Evolutionary conservation across 2,329 filamentous ascomycete species (phyloP).

Genomic region (Sporothrix mexicana): DNA sequence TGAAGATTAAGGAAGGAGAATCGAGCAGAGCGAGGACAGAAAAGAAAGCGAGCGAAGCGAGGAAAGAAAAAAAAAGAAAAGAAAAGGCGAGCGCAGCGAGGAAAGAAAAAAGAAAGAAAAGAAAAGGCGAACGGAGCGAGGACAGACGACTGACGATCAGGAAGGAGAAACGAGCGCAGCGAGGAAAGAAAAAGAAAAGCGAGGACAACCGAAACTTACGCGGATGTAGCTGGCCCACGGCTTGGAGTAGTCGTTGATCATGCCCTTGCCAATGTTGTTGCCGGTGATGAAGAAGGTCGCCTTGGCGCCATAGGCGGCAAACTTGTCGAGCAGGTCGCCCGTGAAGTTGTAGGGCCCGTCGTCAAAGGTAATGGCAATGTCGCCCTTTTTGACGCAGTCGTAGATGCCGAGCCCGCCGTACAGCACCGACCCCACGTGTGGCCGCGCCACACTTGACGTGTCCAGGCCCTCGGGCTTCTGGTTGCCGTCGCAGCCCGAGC

Average conservation of each 20-base stretch:
- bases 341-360: constrained; percentile 70
- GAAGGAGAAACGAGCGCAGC: neutral
- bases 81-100: neutral
- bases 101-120: neutral
- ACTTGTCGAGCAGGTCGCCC: constrained; percentile 64
- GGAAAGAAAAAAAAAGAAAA: too few species aligned
- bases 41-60: neutral
- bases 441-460: constrained; percentile 58
- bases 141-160: too few species aligned
- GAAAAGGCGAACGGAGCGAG: neutral
- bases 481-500: constrained; percentile 67
- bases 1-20: neutral
- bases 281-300: constrained; percentile 72
- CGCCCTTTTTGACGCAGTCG: constrained; percentile 60
- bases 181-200: neutral
- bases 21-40: neutral
- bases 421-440: constrained; percentile 58
- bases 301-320: constrained; percentile 63
- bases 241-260: constrained; percentile 57
- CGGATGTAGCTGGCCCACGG: constrained; percentile 55
- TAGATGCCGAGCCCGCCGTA: constrained; percentile 65
- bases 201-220: constrained; percentile 38
- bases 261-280: constrained; percentile 61
- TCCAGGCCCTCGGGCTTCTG: constrained; percentile 58
- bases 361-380: constrained; percentile 70